phyloP scores from a whole-genome alignment of 2,329 filamentous ascomycete genomes.

The Penicillium italicum region DNA sequence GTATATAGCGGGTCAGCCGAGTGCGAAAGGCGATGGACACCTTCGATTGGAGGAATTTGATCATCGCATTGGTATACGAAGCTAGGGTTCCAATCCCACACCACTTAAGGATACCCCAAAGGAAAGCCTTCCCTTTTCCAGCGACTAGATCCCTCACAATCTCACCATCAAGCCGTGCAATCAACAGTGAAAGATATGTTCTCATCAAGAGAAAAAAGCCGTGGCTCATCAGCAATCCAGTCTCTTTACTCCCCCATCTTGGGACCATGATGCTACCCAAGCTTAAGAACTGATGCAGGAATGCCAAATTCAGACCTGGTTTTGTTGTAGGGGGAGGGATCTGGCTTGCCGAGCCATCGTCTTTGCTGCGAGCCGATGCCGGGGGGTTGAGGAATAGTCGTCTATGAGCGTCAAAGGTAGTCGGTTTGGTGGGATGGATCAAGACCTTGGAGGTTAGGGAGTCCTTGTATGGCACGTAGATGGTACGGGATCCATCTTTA shows the following conservation, averaged over 20 bases:
- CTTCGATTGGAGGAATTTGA: conserved; percentile 97
- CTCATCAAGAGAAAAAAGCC: conserved; percentile 83
- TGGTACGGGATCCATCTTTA: conserved; percentile 90
- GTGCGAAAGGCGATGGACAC: conserved; percentile 98
- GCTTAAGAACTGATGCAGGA: conserved; percentile 93
- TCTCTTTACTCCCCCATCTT: conserved; percentile 92
- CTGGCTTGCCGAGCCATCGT: conserved; percentile 56
- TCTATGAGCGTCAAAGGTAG: conserved; percentile 94
- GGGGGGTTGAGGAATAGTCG: conserved; percentile 90
- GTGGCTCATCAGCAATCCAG: conserved; percentile 82
- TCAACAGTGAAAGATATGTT: conserved; percentile 89
- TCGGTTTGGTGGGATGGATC: conserved; percentile 82
- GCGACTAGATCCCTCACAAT: conserved; percentile 96
- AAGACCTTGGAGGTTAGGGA: conserved; percentile 75
- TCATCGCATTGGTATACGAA: conserved; percentile 98
- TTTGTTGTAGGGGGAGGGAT: conserved; percentile 89
- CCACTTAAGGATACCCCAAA: conserved; percentile 91
- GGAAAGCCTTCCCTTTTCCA: conserved; percentile 82
- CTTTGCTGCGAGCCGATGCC: conserved; percentile 70
- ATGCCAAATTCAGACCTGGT: conserved; percentile 89
- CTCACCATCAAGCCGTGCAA: conserved; percentile 89
- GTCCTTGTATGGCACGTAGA: conserved; percentile 90
- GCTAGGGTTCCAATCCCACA: conserved; percentile 88
- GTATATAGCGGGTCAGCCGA: conserved; percentile 89
- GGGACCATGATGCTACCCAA: conserved; percentile 97